These are phyloP conservation scores for Lagenidium giganteum DNA, from an alignment of 352 stramenopile species.

Conservation along the genomic window DNA sequence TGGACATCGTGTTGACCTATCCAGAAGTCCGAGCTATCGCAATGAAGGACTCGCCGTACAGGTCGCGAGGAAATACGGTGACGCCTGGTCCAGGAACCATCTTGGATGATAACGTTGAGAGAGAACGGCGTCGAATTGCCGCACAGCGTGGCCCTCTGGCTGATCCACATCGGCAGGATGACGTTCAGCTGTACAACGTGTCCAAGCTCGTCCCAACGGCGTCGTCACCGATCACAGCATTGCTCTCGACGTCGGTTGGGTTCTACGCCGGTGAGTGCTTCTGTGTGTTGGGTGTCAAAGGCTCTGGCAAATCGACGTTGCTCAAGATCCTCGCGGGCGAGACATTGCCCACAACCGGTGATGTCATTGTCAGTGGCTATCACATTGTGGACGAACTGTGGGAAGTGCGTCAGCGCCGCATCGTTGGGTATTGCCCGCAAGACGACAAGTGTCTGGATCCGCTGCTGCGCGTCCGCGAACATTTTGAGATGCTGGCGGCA, in stretches of 20 bases:
- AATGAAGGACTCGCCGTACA: background rate
- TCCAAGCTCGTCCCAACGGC: background rate
- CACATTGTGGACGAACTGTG: conserved; percentile 16
- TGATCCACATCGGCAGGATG: too few species aligned
- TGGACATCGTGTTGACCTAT: conserved; percentile 28
- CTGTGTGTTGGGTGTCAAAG: conserved; percentile 5
- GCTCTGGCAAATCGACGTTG: conserved; percentile 10
- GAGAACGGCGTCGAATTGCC: too few species aligned
- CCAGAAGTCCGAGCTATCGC: background rate
- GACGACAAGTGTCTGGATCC: conserved; percentile 13
- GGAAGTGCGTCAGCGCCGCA: conserved; percentile 10
- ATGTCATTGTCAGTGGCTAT: conserved; percentile 11
- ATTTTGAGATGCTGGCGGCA: conserved; percentile 2
- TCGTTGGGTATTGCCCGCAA: conserved; percentile 79
- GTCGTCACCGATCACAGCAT: background rate
- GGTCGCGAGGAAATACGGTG: background rate
- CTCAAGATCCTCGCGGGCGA: conserved; percentile 18
- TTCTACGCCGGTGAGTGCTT: conserved; percentile 17
- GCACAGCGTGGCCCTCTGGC: too few species aligned
- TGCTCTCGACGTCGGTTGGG: conserved; percentile 14
- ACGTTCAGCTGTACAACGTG: background rate
- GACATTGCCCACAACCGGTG: conserved; percentile 8
- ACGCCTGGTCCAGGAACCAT: too few species aligned
- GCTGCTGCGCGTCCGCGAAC: conserved; percentile 5
- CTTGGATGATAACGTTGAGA: too few species aligned